Evolutionary conservation across 2,329 filamentous ascomycete species (phyloP), one percentile per base, ranked within the genome.

Genomic region (Teratosphaeria zuluensis): DNA sequence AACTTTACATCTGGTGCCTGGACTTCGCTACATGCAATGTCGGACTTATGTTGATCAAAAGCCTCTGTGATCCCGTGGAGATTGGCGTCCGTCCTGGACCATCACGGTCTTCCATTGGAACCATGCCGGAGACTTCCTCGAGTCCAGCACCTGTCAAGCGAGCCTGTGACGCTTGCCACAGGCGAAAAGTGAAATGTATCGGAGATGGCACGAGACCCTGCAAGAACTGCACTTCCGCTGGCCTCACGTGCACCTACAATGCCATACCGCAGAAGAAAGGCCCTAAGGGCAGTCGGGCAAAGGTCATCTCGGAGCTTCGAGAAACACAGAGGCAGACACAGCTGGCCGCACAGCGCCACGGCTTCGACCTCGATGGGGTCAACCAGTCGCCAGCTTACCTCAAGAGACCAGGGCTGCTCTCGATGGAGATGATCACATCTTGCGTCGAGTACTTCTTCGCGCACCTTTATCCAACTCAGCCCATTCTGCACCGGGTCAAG

Each of bases 221-320:
- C 74, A 81, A 83, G 70, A 84, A 84, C 67, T 86, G 83, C 69
- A 72, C 77, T 56, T 79, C 80, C 59, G 81, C 83, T 32, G 78
- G 80, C 28, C 76, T 86, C 61, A 78, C 74, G n/a, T 86, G 83
- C 74, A 85, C 83, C 63, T 82, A 84, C 69, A 84, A 85, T 65
- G 82, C 84, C 65, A 79, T 86, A 51, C 83, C 83, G 14, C 81
- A 83, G 70, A 85, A 84, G 71, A 81, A 84, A 64, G 83, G 83
- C 2, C 83, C 83, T 12, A 86, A 85, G 66, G 80, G 81, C 31
- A 83, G 81, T 55, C 78, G 81, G 60, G 83, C 83, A 35, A 81
- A 84, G 63, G 82, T 86, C 48, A 83, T 86, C 59, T 83, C 83
- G 61, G 82, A 84, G 71, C 73, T 86, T 24, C 77, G 83, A 56